phyloP scores from a whole-genome alignment of 768 basidiomycete species.

The Daedaleopsis sinensis region DNA sequence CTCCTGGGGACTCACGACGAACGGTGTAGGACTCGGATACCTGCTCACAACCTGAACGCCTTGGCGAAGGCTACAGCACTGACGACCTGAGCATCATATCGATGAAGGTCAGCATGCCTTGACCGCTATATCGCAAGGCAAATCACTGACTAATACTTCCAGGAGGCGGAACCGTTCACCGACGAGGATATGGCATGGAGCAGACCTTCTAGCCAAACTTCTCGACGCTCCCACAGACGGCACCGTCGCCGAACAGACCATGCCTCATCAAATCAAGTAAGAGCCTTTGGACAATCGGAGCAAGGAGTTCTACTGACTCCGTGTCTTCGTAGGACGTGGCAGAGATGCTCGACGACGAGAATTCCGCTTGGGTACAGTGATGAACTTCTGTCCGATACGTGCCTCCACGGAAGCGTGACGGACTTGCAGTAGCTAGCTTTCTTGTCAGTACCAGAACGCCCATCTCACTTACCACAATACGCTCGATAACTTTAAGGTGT shows the following conservation, averaged over 20 bases:
- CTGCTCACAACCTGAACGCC: neutral
- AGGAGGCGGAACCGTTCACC: constrained; percentile 15
- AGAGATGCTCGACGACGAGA: constrained; percentile 27
- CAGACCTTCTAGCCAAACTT: neutral
- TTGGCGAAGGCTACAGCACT: neutral
- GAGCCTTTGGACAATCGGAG: neutral
- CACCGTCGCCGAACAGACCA: neutral
- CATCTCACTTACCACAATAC: too few species aligned
- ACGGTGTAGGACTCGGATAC: neutral
- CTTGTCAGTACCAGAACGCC: neutral
- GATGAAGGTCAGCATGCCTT: neutral
- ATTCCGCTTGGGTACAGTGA: constrained; percentile 22
- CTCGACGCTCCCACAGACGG: neutral
- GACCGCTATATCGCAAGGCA: neutral
- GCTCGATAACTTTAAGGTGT: too few species aligned
- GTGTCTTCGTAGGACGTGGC: constrained; percentile 1
- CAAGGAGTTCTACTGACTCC: neutral
- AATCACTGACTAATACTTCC: neutral
- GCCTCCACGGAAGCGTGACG: neutral
- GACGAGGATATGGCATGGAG: constrained; percentile 21
- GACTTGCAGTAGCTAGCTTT: neutral
- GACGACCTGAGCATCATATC: neutral
- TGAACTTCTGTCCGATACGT: too few species aligned
- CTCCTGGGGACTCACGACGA: neutral
- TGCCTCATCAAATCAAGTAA: neutral